Evolutionary conservation across 768 basidiomycete species (phyloP).

Genomic region (Sarcodon sp.): DNA sequence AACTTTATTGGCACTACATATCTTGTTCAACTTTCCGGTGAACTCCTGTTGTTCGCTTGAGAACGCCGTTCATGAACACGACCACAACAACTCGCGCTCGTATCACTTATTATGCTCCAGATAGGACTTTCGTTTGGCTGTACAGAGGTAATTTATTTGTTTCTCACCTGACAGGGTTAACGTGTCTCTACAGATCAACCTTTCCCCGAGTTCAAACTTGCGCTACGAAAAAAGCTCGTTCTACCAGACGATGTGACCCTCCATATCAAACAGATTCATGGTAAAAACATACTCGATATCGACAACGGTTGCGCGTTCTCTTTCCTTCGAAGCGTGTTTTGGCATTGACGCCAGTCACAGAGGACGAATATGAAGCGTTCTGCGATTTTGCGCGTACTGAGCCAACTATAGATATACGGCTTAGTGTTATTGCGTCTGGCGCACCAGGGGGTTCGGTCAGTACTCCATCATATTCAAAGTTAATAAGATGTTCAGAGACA

Average conservation of each 20-base stretch:
- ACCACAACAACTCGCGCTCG: conserved; percentile 11
- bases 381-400: conserved; percentile 26
- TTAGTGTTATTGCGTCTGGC: conserved; percentile 10
- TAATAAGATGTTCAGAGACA: not conserved
- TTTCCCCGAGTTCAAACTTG: conserved; percentile 40
- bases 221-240: conserved; percentile 50
- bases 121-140: not conserved
- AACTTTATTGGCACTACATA: too few relatives aligned
- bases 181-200: conserved; percentile 35
- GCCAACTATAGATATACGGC: conserved; percentile 6
- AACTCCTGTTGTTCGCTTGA: not conserved
- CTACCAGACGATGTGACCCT: conserved; percentile 24
- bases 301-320: conserved; percentile 50
- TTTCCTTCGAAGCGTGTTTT: not conserved
- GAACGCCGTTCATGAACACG: not conserved
- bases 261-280: conserved; percentile 39
- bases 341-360: conserved; percentile 21
- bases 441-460: conserved; percentile 17
- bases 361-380: conserved; percentile 75
- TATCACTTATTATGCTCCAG: conserved; percentile 1
- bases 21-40: not conserved
- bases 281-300: conserved; percentile 44
- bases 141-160: not conserved
- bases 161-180: not conserved
- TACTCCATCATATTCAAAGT: not conserved